phyloP scores from a whole-genome alignment of 208 protist species.

The Acanthamoeba rhysodes region DNA sequence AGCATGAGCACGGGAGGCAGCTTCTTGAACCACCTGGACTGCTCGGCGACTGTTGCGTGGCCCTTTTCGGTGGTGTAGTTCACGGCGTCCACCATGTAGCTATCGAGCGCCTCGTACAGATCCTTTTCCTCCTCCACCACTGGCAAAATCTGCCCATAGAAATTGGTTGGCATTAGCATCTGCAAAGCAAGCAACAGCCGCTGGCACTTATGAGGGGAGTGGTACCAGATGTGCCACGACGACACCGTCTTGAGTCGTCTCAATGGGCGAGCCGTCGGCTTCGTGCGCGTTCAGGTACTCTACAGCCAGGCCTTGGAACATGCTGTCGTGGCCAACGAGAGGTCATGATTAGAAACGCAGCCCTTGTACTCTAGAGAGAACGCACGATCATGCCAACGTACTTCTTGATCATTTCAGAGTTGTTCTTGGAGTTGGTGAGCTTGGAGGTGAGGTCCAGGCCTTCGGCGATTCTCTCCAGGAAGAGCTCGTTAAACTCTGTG shows the following conservation, averaged over 20 bases:
- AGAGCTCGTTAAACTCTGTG: conserved; percentile 69
- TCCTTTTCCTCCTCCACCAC: conserved; percentile 47
- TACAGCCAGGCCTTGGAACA: conserved; percentile 68
- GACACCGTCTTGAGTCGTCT: conserved; percentile 52
- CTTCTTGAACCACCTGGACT: conserved; percentile 72
- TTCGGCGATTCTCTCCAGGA: conserved; percentile 63
- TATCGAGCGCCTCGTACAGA: conserved; percentile 47
- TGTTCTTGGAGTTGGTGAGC: conserved; percentile 63
- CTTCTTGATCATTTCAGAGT: conserved; percentile 60
- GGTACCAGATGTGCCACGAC: conserved; percentile 69
- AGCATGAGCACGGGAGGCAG: conserved; percentile 74
- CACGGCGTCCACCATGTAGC: conserved; percentile 61
- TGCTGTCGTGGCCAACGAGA: neutral
- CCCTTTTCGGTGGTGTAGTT: conserved; percentile 76
- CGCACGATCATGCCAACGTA: neutral
- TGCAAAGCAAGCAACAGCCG: neutral
- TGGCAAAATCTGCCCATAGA: conserved; percentile 30
- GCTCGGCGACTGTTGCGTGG: conserved; percentile 39
- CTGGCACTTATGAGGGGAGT: neutral
- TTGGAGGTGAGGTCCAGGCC: conserved; percentile 40
- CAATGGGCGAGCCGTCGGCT: conserved; percentile 51
- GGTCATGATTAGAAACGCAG: neutral
- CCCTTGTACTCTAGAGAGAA: neutral
- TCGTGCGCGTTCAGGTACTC: conserved; percentile 72
- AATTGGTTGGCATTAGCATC: no score